Percentiles rank a stretch among this genome's conserved stretches.
Conservation (phyloP, 2,329 filamentous ascomycete species). For the Pezicula rhizophila region DNA sequence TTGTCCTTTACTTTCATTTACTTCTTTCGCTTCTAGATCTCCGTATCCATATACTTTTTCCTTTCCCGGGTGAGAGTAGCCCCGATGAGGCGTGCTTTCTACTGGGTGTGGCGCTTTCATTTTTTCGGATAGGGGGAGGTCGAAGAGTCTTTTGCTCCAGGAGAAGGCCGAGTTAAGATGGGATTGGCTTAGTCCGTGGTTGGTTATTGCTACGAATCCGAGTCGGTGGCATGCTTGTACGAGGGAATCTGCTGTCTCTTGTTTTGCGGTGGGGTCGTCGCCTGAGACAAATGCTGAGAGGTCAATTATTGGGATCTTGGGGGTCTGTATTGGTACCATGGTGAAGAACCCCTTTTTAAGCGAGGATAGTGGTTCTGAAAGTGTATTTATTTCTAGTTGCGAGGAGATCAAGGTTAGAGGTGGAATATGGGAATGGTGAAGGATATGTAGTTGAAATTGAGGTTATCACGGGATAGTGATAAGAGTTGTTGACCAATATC, state of each 20-base stretch:
- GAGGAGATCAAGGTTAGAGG: no score
- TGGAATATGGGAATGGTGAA: no score
- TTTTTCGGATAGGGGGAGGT: not conserved
- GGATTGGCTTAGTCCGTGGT: not conserved
- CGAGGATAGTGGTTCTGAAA: no score
- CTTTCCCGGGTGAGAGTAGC: not conserved
- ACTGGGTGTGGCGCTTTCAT: not conserved
- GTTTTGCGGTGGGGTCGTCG: slow-evolving; percentile 1
- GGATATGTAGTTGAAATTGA: no score
- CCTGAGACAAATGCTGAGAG: not conserved
- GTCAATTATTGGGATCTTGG: not conserved
- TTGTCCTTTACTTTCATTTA: not conserved
- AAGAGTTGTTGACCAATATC: no score
- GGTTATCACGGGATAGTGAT: no score
- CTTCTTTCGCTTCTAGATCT: not conserved
- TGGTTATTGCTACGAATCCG: not conserved
- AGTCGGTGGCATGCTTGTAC: not conserved
- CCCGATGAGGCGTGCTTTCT: not conserved
- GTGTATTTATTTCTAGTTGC: no score
- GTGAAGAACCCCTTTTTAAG: not conserved
- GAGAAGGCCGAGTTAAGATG: not conserved
- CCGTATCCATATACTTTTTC: not conserved
- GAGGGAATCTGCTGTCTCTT: not conserved
- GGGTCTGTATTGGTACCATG: not conserved
- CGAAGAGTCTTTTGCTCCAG: slow-evolving; percentile 1